Evolutionary conservation across 805 yeast genomes (phyloP).

Genomic region (Yamadazyma insecticola): DNA sequence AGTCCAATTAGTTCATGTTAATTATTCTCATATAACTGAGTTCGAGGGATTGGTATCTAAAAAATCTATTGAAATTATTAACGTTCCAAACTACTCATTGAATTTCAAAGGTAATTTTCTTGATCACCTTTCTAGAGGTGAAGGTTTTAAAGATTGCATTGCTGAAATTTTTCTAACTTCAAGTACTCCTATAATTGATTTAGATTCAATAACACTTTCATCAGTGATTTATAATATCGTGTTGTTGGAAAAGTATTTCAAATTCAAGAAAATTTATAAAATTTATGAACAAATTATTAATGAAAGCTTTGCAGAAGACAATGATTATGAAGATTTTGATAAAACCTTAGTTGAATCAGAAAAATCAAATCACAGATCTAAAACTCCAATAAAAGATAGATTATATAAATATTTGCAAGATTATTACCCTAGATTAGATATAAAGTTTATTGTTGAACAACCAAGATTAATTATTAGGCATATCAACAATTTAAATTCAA

Average conservation of each 20-base stretch:
- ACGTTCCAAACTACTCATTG: constrained; percentile 30
- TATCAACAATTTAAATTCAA: constrained; percentile 3
- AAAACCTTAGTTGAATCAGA: constrained; percentile 3
- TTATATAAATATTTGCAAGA: constrained; percentile 23
- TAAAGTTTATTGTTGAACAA: constrained; percentile 27
- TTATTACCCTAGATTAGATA: constrained; percentile 27
- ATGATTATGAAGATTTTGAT: constrained; percentile 9
- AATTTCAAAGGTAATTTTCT: constrained; percentile 33
- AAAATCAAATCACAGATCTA: constrained; percentile 1
- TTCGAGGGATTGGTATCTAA: constrained; percentile 22
- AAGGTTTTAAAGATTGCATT: constrained; percentile 33
- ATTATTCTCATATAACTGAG: constrained; percentile 12
- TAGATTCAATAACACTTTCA: constrained; percentile 28
- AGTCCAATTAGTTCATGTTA: constrained; percentile 25
- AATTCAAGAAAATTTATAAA: constrained; percentile 14
- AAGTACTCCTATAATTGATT: constrained; percentile 35
- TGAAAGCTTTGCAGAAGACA: constrained; percentile 2
- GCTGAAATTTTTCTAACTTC: constrained; percentile 34
- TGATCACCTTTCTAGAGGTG: constrained; percentile 26
- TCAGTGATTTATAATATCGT: constrained; percentile 30
- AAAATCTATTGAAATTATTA: constrained; percentile 8
- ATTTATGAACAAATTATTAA: constrained; percentile 3
- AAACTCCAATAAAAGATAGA: constrained; percentile 9
- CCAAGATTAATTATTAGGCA: constrained; percentile 24
- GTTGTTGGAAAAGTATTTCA: constrained; percentile 22